phyloP scores from a whole-genome alignment of 2,329 filamentous ascomycete species.

The Rutstroemia sp. region DNA sequence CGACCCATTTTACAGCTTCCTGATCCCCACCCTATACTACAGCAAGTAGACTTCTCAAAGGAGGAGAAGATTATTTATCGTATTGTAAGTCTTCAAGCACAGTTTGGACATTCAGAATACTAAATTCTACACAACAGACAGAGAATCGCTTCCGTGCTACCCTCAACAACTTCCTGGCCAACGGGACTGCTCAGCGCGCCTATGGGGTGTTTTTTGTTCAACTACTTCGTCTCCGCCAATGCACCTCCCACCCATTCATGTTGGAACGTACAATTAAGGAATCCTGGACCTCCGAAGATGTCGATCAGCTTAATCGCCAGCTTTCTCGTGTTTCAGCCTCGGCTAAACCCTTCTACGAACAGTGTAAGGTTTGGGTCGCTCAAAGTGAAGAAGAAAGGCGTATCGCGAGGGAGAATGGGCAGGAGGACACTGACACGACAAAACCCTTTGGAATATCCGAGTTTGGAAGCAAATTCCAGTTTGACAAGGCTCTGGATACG shows the following conservation, averaged over 20 bases:
- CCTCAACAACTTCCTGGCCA: constrained; percentile 21
- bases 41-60: constrained; percentile 40
- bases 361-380: constrained; percentile 23
- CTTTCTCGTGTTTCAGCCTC: constrained; percentile 8
- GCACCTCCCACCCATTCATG: constrained; percentile 28
- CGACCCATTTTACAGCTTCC: constrained; percentile 48
- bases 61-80: constrained; percentile 47
- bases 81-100: constrained; percentile 38
- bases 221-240: constrained; percentile 28
- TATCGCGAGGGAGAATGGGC: not conserved
- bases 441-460: constrained; percentile 20
- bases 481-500: constrained; percentile 27
- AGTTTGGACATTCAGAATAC: constrained; percentile 5
- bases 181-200: constrained; percentile 15
- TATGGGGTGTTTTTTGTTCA: constrained; percentile 26
- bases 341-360: constrained; percentile 22
- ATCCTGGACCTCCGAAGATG: constrained; percentile 24
- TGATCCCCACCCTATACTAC: constrained; percentile 35
- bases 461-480: constrained; percentile 28
- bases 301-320: constrained; percentile 12
- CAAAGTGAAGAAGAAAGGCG: constrained; percentile 3
- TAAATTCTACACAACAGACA: constrained; percentile 29
- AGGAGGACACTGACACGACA: constrained; percentile 1
- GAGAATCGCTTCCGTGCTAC: constrained; percentile 25
- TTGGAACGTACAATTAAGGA: constrained; percentile 27